Percentiles rank a stretch among this genome's conserved stretches.
phyloP scores from a whole-genome alignment of 1,139 yeast genomes.

The Yamadazyma siamensis region DNA sequence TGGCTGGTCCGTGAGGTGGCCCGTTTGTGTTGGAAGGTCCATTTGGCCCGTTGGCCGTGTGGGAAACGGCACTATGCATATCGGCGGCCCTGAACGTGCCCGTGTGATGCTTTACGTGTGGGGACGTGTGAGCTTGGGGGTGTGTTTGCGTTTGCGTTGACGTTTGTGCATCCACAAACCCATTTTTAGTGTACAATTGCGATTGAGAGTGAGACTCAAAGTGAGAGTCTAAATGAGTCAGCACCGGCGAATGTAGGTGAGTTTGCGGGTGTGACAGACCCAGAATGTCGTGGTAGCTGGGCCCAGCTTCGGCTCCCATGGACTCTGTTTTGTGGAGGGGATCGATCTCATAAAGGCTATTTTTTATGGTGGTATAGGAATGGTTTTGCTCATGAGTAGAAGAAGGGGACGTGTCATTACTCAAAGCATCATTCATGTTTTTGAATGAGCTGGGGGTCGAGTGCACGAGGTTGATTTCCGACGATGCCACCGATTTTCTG shows the following conservation, averaged over 20 bases:
- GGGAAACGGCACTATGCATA: not conserved
- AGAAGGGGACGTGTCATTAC: constrained; percentile 36
- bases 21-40: not conserved
- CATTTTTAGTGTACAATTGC: not conserved
- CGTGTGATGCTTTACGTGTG: too few relatives aligned
- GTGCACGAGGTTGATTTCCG: constrained; percentile 11
- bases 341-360: constrained; percentile 1
- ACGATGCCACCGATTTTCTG: constrained; percentile 11
- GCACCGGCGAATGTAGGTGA: not conserved
- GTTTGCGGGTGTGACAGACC: not conserved
- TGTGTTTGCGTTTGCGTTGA: not conserved
- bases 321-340: not conserved
- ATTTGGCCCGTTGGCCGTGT: not conserved
- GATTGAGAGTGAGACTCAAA: not conserved
- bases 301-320: not conserved
- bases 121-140: not conserved
- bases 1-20: not conserved
- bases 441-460: constrained; percentile 35
- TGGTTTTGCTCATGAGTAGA: constrained; percentile 13
- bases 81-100: too few relatives aligned
- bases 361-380: not conserved
- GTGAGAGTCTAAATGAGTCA: not conserved
- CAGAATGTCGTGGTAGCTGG: not conserved
- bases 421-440: constrained; percentile 12
- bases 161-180: not conserved